Percentiles rank a stretch among this genome's conserved stretches.
phyloP scores from a whole-genome alignment of 108 stramenopile genomes.

The Fistulifera pelliculosa region DNA sequence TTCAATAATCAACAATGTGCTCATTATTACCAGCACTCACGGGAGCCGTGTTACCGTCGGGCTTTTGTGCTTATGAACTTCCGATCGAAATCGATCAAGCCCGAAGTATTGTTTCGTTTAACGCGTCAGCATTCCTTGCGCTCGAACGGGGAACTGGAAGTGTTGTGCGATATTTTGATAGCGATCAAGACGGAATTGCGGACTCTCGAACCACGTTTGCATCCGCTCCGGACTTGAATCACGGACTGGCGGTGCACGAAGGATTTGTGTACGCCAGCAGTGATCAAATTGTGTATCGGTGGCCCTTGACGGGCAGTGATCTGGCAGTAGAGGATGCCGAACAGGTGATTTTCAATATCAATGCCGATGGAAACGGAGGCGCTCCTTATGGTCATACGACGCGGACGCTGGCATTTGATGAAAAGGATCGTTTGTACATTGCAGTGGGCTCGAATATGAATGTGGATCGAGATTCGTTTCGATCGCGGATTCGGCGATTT shows the following conservation, averaged over 20 bases:
- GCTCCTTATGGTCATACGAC: constrained; percentile 54
- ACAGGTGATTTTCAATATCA: constrained; percentile 28
- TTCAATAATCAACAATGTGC: no score
- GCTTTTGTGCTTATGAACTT: neutral
- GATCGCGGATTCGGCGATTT: constrained; percentile 58
- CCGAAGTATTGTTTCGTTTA: constrained; percentile 1
- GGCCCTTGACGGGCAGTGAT: constrained; percentile 19
- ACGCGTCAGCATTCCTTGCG: constrained; percentile 16
- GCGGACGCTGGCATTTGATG: constrained; percentile 58
- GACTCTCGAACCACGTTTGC: constrained; percentile 23
- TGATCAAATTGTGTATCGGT: constrained; percentile 45
- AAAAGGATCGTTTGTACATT: constrained; percentile 39
- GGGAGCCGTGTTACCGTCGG: no score
- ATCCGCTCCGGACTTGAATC: constrained; percentile 31
- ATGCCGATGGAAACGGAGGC: constrained; percentile 38
- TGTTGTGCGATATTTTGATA: constrained; percentile 18
- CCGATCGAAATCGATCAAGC: constrained; percentile 13
- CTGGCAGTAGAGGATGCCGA: constrained; percentile 13
- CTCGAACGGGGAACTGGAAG: constrained; percentile 23
- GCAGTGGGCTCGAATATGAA: constrained; percentile 49
- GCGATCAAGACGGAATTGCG: constrained; percentile 21
- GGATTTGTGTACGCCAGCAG: constrained; percentile 53
- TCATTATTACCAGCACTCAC: no score
- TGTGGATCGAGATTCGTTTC: constrained; percentile 43
- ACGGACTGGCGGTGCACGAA: constrained; percentile 44